Conservation (phyloP, 306 rosid species). For the Corylus americana region DNA sequence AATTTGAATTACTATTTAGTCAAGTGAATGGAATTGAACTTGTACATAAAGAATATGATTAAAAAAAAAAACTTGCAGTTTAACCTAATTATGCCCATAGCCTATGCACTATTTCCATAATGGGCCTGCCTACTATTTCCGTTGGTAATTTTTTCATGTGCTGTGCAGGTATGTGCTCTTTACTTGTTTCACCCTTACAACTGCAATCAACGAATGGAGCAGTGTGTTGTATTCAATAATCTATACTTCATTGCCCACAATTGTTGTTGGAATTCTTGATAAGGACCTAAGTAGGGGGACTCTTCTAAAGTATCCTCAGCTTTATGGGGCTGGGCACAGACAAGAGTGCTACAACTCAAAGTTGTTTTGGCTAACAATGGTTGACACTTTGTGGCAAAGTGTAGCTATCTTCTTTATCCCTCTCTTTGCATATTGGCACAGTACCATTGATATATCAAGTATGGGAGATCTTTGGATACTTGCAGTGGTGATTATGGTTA, state of each 20-base stretch:
- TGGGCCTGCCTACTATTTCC: constrained; percentile 10
- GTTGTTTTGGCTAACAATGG: constrained; percentile 73
- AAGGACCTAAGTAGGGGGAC: constrained; percentile 87
- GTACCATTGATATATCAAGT: constrained; percentile 60
- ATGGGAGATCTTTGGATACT: constrained; percentile 98
- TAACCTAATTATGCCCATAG: neutral
- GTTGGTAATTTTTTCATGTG: constrained; percentile 9
- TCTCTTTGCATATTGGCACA: constrained; percentile 70
- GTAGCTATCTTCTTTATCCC: constrained; percentile 67
- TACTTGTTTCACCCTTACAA: constrained; percentile 70
- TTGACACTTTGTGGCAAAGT: constrained; percentile 96
- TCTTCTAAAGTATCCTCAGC: constrained; percentile 73
- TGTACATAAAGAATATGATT: neutral
- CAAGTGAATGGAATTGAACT: neutral
- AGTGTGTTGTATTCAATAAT: constrained; percentile 74
- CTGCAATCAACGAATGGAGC: constrained; percentile 95
- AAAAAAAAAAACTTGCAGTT: neutral
- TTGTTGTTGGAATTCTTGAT: constrained; percentile 89
- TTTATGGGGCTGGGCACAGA: constrained; percentile 85
- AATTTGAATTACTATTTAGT: neutral
- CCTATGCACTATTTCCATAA: constrained; percentile 10
- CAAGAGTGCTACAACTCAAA: constrained; percentile 77
- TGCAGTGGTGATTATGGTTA: constrained; percentile 76
- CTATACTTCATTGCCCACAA: constrained; percentile 80
- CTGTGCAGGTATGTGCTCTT: constrained; percentile 74